These are phyloP conservation scores for Hypomyces perniciosus DNA, from an alignment of 2,329 filamentous ascomycete genomes.

Conservation along the genomic window DNA sequence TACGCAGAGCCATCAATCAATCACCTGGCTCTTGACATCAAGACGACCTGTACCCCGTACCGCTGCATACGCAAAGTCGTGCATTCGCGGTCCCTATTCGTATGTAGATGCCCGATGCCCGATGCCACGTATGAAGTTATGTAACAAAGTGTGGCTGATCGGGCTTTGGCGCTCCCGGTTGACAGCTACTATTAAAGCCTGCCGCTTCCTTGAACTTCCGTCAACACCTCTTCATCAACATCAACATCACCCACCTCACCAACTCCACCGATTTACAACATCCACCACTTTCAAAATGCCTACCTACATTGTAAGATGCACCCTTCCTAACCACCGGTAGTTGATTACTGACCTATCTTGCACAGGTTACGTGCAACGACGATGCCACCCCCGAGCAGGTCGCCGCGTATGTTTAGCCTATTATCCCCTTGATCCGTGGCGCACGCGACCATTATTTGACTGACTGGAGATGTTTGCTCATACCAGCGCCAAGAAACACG, in stretches of 20 bases:
- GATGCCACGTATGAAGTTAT: too few relatives aligned
- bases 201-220: background rate
- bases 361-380: slow-evolving; percentile 73
- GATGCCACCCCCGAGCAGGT: slow-evolving; percentile 62
- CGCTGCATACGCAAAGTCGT: too few relatives aligned
- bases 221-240: slow-evolving; percentile 14
- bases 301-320: slow-evolving; percentile 45
- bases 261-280: background rate
- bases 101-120: background rate
- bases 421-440: background rate
- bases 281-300: slow-evolving; percentile 38
- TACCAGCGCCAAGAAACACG: slow-evolving; percentile 70
- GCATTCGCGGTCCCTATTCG: too few relatives aligned
- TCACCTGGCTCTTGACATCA: too few relatives aligned
- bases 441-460: background rate
- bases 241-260: background rate
- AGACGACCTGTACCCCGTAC: too few relatives aligned
- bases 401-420: slow-evolving; percentile 47
- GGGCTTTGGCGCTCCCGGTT: background rate
- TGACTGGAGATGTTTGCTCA: background rate
- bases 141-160: background rate
- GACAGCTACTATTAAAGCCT: background rate
- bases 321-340: slow-evolving; percentile 13
- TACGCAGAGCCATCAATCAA: too few relatives aligned
- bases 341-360: slow-evolving; percentile 13